These are phyloP conservation scores for Setomelanomma holmii DNA, from an alignment of 2,329 filamentous ascomycete genomes.

Conservation along the genomic window DNA sequence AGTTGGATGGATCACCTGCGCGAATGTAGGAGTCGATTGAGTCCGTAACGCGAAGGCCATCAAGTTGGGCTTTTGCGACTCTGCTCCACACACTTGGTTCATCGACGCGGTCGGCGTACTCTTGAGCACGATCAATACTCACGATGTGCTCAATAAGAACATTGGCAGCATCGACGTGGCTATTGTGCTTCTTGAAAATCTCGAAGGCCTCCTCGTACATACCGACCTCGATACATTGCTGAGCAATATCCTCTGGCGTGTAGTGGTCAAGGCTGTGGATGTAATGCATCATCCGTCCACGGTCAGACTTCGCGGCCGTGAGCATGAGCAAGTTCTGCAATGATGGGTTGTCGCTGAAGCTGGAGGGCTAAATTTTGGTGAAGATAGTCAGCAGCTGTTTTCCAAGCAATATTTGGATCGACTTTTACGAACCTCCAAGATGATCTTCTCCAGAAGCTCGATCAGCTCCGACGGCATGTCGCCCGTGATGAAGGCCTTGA, in stretches of 20 bases:
- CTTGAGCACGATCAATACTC: slow-evolving; percentile 95
- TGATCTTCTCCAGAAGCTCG: slow-evolving; percentile 98
- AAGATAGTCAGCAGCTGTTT: not conserved
- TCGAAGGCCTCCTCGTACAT: slow-evolving; percentile 97
- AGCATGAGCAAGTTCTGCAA: slow-evolving; percentile 96
- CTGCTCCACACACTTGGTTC: slow-evolving; percentile 96
- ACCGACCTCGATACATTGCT: slow-evolving; percentile 92
- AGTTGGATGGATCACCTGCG: slow-evolving; percentile 90
- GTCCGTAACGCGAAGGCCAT: slow-evolving; percentile 90
- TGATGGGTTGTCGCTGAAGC: slow-evolving; percentile 96
- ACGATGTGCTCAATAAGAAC: slow-evolving; percentile 96
- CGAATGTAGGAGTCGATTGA: slow-evolving; percentile 97
- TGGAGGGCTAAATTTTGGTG: slow-evolving; percentile 67
- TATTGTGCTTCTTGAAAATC: slow-evolving; percentile 97
- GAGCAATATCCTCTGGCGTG: slow-evolving; percentile 89
- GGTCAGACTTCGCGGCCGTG: slow-evolving; percentile 96
- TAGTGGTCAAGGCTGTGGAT: slow-evolving; percentile 91
- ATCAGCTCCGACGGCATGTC: slow-evolving; percentile 95
- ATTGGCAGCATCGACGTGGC: slow-evolving; percentile 84
- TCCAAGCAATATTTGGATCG: not conserved
- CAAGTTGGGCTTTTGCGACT: slow-evolving; percentile 96
- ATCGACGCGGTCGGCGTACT: slow-evolving; percentile 94
- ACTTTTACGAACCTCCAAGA: slow-evolving; percentile 71
- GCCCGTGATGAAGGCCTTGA: slow-evolving; percentile 88
- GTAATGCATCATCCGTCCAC: slow-evolving; percentile 93